phyloP scores from a whole-genome alignment of 305 asterid genomes.

The Petunia hybrid region DNA sequence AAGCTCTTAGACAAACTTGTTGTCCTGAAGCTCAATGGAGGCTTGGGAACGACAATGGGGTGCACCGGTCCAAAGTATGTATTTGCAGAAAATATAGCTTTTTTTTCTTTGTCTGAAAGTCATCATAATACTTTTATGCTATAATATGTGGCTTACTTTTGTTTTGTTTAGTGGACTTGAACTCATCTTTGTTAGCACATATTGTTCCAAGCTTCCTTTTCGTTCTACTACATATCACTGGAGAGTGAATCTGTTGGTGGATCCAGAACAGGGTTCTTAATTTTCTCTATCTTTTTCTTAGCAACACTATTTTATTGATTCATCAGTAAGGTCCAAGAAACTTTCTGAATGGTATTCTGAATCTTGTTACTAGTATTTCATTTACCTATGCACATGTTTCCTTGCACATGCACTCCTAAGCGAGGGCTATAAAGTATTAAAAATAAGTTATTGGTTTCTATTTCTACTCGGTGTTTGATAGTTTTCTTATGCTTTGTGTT shows the following conservation, averaged over 20 bases:
- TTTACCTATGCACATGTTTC: background rate
- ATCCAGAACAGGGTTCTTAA: conserved; percentile 1
- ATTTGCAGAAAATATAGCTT: background rate
- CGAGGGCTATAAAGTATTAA: conserved; percentile 15
- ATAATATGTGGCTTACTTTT: background rate
- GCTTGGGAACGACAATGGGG: conserved; percentile 93
- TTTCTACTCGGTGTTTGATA: conserved; percentile 4
- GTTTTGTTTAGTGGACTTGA: background rate
- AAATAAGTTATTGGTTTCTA: conserved; percentile 15
- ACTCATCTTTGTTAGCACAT: background rate
- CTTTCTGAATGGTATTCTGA: background rate
- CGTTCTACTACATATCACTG: background rate
- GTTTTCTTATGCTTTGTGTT: background rate
- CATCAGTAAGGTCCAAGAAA: conserved; percentile 24
- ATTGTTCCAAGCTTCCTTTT: conserved; percentile 11
- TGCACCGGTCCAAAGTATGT: conserved; percentile 88
- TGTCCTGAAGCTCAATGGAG: conserved; percentile 89
- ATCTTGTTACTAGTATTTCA: conserved; percentile 1
- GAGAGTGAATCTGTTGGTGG: conserved; percentile 5
- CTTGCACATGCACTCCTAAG: background rate
- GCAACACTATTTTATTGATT: conserved; percentile 18
- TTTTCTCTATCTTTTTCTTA: background rate
- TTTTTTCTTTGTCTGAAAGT: background rate
- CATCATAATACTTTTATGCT: background rate
- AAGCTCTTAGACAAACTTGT: conserved; percentile 76